Conservation (phyloP, 257 asterid genomes). For the Nicotiana sylvestris region DNA sequence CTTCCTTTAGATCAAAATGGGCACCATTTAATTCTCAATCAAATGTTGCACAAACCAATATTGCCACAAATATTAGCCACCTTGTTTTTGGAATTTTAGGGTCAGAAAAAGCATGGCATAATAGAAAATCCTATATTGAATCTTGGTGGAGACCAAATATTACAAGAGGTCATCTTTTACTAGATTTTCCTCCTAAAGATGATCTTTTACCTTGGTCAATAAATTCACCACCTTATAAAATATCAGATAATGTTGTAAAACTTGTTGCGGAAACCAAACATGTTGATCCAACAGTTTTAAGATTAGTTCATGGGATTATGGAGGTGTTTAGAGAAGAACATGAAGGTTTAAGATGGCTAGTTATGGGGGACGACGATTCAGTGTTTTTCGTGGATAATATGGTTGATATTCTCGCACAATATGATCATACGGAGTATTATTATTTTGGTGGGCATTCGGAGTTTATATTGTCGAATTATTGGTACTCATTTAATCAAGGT, state of each 20-base stretch:
- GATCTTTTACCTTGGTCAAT: slow-evolving; percentile 32
- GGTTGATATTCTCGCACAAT: slow-evolving; percentile 31
- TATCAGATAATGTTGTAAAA: slow-evolving; percentile 22
- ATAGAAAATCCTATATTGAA: slow-evolving; percentile 24
- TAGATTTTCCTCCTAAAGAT: slow-evolving; percentile 22
- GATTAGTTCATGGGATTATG: slow-evolving; percentile 31
- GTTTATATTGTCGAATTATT: slow-evolving; percentile 28
- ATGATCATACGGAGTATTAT: slow-evolving; percentile 32
- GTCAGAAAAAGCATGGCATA: slow-evolving; percentile 29
- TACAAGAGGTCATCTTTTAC: slow-evolving; percentile 35
- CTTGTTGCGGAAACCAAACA: slow-evolving; percentile 22
- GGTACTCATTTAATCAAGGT: slow-evolving; percentile 38
- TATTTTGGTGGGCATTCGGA: slow-evolving; percentile 48
- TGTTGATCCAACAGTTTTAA: slow-evolving; percentile 23
- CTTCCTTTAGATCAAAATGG: not conserved
- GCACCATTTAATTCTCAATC: not conserved
- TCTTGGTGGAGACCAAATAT: slow-evolving; percentile 54
- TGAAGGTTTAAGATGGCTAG: slow-evolving; percentile 35
- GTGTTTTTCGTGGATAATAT: slow-evolving; percentile 37
- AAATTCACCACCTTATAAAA: slow-evolving; percentile 25
- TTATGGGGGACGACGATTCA: slow-evolving; percentile 51
- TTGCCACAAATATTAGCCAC: slow-evolving; percentile 29
- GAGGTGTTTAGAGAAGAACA: slow-evolving; percentile 25
- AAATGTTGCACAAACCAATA: not conserved
- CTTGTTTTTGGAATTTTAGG: slow-evolving; percentile 39